These are phyloP conservation scores for Stachybotrys elegans DNA, from an alignment of 2,329 filamentous ascomycete genomes.

Conservation along the genomic window DNA sequence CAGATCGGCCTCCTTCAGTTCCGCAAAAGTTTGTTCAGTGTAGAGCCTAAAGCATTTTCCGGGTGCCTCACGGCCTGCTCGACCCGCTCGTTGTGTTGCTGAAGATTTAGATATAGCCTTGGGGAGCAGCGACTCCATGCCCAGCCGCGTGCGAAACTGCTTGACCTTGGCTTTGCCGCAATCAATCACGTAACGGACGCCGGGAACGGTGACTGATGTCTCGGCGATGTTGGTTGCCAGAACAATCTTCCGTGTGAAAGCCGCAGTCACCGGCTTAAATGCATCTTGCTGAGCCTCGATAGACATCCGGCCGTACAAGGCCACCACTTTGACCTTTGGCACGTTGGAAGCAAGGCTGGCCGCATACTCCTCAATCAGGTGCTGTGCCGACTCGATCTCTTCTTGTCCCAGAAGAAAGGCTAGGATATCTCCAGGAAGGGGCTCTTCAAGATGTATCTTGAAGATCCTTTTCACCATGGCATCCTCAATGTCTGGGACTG, in stretches of 20 bases:
- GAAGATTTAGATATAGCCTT: constrained; percentile 92
- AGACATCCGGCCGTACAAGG: constrained; percentile 85
- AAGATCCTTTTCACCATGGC: constrained; percentile 77
- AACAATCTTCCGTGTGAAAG: constrained; percentile 81
- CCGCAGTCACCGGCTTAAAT: constrained; percentile 68
- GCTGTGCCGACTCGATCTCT: constrained; percentile 78
- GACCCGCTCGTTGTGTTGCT: constrained; percentile 83
- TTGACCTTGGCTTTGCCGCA: constrained; percentile 93
- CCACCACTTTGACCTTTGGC: constrained; percentile 67
- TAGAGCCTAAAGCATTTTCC: constrained; percentile 90
- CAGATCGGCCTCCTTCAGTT: constrained; percentile 66
- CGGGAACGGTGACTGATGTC: constrained; percentile 92
- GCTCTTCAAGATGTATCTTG: constrained; percentile 80
- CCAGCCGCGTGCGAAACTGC: constrained; percentile 77
- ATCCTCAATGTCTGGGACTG: constrained; percentile 78
- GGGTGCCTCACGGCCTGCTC: constrained; percentile 85
- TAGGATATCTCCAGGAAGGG: constrained; percentile 88
- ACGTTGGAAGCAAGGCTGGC: constrained; percentile 66
- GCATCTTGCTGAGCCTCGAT: constrained; percentile 82
- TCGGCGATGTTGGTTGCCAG: constrained; percentile 98
- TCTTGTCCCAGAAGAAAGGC: constrained; percentile 93
- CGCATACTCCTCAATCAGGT: constrained; percentile 75
- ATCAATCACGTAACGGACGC: constrained; percentile 87
- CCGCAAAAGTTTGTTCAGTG: constrained; percentile 69
- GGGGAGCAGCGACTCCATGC: constrained; percentile 83